Evolutionary conservation across 1,284 basidiomycete genomes (phyloP).

Genomic region (Ustilago bromivora): DNA sequence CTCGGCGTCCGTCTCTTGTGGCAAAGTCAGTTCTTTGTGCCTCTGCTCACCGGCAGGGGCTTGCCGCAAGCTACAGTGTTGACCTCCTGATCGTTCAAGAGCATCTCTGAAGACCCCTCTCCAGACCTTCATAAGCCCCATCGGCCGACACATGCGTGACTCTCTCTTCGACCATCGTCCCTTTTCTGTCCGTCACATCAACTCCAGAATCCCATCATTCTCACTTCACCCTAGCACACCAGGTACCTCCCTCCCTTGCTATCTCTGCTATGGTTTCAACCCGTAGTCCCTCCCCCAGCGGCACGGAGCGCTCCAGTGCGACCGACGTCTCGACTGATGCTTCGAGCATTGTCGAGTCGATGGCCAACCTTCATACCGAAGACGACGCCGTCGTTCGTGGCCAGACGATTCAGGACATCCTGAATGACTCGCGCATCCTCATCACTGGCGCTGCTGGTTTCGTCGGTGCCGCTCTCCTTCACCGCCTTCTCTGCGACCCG

Average conservation of each 20-base stretch:
- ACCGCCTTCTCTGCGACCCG: slow-evolving; percentile 36
- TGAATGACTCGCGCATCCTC: slow-evolving; percentile 43
- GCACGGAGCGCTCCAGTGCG: slow-evolving; percentile 33
- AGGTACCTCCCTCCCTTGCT: neutral
- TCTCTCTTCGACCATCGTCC: slow-evolving; percentile 22
- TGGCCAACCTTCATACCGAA: slow-evolving; percentile 22
- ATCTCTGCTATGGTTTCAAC: slow-evolving; percentile 30
- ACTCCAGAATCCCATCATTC: neutral
- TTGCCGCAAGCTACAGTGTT: neutral
- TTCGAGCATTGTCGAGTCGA: slow-evolving; percentile 33
- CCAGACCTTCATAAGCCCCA: slow-evolving; percentile 7
- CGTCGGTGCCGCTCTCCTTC: slow-evolving; percentile 47
- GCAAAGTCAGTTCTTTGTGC: neutral
- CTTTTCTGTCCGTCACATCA: neutral
- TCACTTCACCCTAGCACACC: neutral
- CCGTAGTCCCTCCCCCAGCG: slow-evolving; percentile 36
- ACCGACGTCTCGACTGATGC: slow-evolving; percentile 43
- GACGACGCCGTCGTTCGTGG: slow-evolving; percentile 26
- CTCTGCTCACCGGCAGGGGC: neutral
- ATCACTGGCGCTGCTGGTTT: slow-evolving; percentile 52
- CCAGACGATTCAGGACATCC: slow-evolving; percentile 33
- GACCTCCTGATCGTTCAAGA: neutral
- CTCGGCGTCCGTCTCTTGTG: neutral
- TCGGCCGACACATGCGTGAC: neutral
- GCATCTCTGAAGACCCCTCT: neutral